Evolutionary conservation across 2,329 filamentous ascomycete species (phyloP).

Genomic region (Neurospora crassa): DNA sequence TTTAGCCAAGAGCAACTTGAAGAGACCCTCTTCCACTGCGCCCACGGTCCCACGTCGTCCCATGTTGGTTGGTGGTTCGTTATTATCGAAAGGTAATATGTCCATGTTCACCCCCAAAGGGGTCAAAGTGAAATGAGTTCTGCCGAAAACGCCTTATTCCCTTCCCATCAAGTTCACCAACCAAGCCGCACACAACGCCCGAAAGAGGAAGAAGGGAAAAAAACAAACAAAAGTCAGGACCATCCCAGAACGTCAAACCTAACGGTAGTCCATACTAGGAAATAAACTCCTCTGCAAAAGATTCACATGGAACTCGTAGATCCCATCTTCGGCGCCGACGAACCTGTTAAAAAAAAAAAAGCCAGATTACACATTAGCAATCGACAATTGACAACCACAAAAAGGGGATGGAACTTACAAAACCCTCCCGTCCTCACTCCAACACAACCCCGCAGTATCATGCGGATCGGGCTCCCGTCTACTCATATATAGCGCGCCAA

Average conservation of each 20-base stretch:
- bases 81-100: background rate
- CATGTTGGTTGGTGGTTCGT: background rate
- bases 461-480: constrained; percentile 33
- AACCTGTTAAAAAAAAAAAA: constrained; percentile 34
- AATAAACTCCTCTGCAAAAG: constrained; percentile 49
- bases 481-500: constrained; percentile 11
- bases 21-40: background rate
- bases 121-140: background rate
- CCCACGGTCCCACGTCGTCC: background rate
- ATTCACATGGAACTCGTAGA: constrained; percentile 66
- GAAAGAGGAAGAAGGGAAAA: no score
- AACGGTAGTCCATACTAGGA: constrained; percentile 29
- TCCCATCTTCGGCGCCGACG: constrained; percentile 59
- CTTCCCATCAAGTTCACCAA: background rate
- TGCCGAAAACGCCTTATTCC: background rate
- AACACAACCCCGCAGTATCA: constrained; percentile 52
- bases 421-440: constrained; percentile 50
- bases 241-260: constrained; percentile 19
- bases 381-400: no score
- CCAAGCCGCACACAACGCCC: background rate
- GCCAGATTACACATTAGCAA: no score
- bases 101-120: background rate
- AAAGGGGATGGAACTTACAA: constrained; percentile 35
- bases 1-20: background rate
- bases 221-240: background rate